Evolutionary conservation across 352 stramenopile genomes (phyloP).

Genomic region (Phytophthora sp.): DNA sequence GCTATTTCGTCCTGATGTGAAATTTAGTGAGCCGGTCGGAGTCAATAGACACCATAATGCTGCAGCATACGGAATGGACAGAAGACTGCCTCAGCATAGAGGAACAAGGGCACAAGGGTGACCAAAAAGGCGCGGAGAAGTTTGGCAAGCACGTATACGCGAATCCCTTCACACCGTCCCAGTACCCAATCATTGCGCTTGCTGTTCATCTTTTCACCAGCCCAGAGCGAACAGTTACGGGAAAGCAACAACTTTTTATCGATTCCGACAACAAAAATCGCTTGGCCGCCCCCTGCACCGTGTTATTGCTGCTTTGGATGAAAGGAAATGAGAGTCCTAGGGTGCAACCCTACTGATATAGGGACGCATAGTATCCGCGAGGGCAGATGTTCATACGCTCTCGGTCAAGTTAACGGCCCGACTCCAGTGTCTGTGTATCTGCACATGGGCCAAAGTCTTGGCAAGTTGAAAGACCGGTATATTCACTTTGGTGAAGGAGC

Average conservation of each 20-base stretch:
- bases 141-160: neutral
- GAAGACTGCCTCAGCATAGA: neutral
- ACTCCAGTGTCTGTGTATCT: neutral
- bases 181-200: neutral
- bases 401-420: constrained; percentile 7
- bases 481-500: constrained; percentile 13
- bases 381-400: constrained; percentile 3
- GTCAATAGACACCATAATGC: neutral
- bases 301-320: neutral
- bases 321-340: constrained; percentile 1
- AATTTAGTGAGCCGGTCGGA: neutral
- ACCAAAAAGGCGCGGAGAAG: neutral
- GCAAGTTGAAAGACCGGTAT: constrained; percentile 9
- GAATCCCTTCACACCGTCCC: neutral
- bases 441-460: constrained; percentile 3
- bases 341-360: neutral
- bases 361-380: constrained; percentile 6
- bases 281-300: constrained; percentile 2
- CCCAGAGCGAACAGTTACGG: neutral
- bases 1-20: neutral
- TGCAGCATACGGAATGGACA: neutral
- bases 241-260: constrained; percentile 2
- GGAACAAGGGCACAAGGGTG: neutral
- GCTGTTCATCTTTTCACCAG: constrained; percentile 5
- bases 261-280: constrained; percentile 9